Percentiles rank a stretch among this genome's conserved stretches.
Conservation (phyloP, 2,329 filamentous ascomycete genomes). For the Pestalotiopsis sp. region DNA sequence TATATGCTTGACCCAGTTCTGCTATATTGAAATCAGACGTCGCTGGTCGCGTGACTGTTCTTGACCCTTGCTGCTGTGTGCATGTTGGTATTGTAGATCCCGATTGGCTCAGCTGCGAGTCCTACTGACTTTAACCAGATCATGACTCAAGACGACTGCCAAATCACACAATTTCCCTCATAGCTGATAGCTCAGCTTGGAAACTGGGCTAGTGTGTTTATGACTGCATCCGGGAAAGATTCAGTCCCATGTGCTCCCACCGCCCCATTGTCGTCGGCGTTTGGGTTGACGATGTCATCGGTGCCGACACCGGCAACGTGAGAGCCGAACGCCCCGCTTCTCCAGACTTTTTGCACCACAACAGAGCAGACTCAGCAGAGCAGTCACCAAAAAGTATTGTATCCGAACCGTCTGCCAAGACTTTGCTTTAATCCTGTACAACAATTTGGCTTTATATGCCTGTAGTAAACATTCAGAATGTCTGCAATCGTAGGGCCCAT, state of each 20-base stretch:
- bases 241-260: background rate
- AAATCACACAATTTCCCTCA: background rate
- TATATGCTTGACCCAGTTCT: background rate
- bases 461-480: slow-evolving; percentile 18
- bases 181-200: background rate
- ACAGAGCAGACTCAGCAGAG: no score
- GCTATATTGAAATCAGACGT: background rate
- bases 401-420: background rate
- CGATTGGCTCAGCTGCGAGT: background rate
- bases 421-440: background rate
- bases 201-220: background rate
- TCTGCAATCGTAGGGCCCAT: slow-evolving; percentile 21
- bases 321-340: slow-evolving; percentile 4
- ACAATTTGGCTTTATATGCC: background rate
- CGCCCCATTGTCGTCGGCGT: background rate
- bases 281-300: slow-evolving; percentile 5
- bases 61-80: background rate
- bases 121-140: background rate
- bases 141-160: background rate
- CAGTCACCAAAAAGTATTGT: background rate
- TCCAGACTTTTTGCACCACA: background rate
- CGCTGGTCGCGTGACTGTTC: background rate
- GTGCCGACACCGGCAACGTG: slow-evolving; percentile 7
- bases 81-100: background rate
- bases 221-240: background rate